These are phyloP conservation scores for Vigna hirtella DNA, from an alignment of 306 rosid genomes.

Conservation along the genomic window DNA sequence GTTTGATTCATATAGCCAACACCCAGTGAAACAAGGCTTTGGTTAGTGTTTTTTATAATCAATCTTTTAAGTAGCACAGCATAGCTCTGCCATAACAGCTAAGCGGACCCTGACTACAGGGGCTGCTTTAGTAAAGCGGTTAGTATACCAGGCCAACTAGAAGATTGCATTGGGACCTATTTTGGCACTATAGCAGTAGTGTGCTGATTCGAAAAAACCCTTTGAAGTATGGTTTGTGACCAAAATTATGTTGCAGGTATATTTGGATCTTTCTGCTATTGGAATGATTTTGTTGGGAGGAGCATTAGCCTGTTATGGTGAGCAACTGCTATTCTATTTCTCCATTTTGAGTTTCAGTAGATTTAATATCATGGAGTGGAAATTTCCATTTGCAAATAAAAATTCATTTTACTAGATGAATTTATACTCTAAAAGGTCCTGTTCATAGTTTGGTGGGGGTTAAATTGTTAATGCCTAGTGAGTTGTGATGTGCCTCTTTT, in stretches of 20 bases:
- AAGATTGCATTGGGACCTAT: too few relatives aligned
- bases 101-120: too few relatives aligned
- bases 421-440: constrained; percentile 19
- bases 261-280: constrained; percentile 70
- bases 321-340: constrained; percentile 47
- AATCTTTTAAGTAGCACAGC: too few relatives aligned
- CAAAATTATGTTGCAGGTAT: constrained; percentile 72
- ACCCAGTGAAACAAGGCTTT: constrained; percentile 9
- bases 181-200: too few relatives aligned
- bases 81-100: too few relatives aligned
- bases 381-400: constrained; percentile 9
- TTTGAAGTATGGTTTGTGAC: constrained; percentile 36
- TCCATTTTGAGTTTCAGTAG: constrained; percentile 30
- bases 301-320: constrained; percentile 90
- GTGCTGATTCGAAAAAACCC: background rate
- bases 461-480: constrained; percentile 14
- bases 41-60: background rate
- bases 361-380: constrained; percentile 21
- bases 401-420: constrained; percentile 1
- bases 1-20: background rate
- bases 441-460: background rate
- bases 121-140: too few relatives aligned
- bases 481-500: constrained; percentile 25
- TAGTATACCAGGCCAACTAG: too few relatives aligned
- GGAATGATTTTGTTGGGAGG: constrained; percentile 76